Evolutionary conservation across 805 yeast genomes (phyloP), one percentile per base, ranked within the genome.

Genomic region (Henningerozyma blattae): DNA sequence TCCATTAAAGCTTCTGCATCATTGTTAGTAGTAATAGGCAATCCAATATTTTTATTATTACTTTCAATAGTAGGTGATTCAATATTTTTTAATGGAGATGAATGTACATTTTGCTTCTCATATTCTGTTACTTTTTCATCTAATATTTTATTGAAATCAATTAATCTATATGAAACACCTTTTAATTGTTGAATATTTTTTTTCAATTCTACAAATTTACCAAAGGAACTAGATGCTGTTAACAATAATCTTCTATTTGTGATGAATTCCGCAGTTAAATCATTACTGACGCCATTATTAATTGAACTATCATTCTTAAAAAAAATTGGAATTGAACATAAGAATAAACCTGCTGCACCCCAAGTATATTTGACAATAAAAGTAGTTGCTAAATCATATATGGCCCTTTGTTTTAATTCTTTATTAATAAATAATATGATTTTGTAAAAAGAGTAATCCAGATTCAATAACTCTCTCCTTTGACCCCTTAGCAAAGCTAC

Each of bases 341-440:
- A 65, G 1, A 77, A 72, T 39, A 87, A 67, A 9, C 97, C 97
- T 22, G 91, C 84, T 3, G 95, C 97, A 41, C 97, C 97, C 87
- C 95, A 80, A 32, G 85, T 73, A 58, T 87, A 87, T 59, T 87
- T 87, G 40, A 87, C 87, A 34, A 85, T 75, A 47, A 86, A 87
- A 32, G 80, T 83, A 44, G 89, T 91, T 2, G 89, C 81, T 44
- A 83, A 71, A 50, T 86, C 86, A 57, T 86, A 89, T 18, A 80
- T 55, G 19, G 89, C 77, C 61, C 78, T 68, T 45, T 82, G 77
- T 59, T 81, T 72, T 42, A 80, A 69, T 50, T 81, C 87, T 59
- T 75, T 70, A 47, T 80, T 73, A 43, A 78, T 67, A 56, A 86
- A 89, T 39, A 77, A 65, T 43, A 82, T 91, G 44, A 86, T 64